phyloP scores from a whole-genome alignment of 2,329 filamentous ascomycete genomes.

The Xylaria sp. region DNA sequence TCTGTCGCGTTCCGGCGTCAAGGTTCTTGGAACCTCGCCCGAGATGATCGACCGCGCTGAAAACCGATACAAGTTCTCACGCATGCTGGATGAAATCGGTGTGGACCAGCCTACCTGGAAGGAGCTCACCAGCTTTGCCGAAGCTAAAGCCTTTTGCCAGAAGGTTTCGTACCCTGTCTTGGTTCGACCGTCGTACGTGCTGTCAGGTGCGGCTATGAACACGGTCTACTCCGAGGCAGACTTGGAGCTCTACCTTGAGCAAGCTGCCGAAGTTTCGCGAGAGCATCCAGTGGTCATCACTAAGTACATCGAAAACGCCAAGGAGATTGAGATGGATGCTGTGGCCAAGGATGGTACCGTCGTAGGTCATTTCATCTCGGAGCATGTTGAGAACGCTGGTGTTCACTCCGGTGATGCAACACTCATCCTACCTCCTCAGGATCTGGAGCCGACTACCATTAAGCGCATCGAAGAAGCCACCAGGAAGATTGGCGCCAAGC shows the following conservation, averaged over 20 bases:
- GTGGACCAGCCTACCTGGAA: slow-evolving; percentile 99
- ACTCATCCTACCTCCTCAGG: slow-evolving; percentile 88
- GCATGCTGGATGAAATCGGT: slow-evolving; percentile 89
- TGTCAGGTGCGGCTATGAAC: slow-evolving; percentile 98
- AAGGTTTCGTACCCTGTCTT: slow-evolving; percentile 89
- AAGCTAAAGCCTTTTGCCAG: slow-evolving; percentile 81
- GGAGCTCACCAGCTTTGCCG: slow-evolving; percentile 89
- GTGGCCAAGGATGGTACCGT: slow-evolving; percentile 86
- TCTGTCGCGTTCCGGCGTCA: slow-evolving; percentile 81
- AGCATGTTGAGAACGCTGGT: slow-evolving; percentile 97
- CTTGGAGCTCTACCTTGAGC: slow-evolving; percentile 78
- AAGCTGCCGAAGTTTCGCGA: slow-evolving; percentile 87
- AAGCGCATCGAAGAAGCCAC: slow-evolving; percentile 90
- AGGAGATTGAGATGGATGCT: slow-evolving; percentile 99
- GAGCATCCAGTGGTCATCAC: slow-evolving; percentile 98
- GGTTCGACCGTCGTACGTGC: slow-evolving; percentile 91
- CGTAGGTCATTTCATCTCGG: slow-evolving; percentile 93
- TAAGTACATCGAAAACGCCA: slow-evolving; percentile 98
- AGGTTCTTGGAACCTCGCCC: slow-evolving; percentile 89
- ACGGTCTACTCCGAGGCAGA: slow-evolving; percentile 96
- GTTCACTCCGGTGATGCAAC: slow-evolving; percentile 98
- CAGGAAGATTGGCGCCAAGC: slow-evolving; percentile 84
- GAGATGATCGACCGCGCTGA: slow-evolving; percentile 99
- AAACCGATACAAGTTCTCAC: slow-evolving; percentile 97
- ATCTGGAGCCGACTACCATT: slow-evolving; percentile 84